These are phyloP conservation scores for Geranium brycei DNA, from an alignment of 345 rosid genomes.

Conservation along the genomic window DNA sequence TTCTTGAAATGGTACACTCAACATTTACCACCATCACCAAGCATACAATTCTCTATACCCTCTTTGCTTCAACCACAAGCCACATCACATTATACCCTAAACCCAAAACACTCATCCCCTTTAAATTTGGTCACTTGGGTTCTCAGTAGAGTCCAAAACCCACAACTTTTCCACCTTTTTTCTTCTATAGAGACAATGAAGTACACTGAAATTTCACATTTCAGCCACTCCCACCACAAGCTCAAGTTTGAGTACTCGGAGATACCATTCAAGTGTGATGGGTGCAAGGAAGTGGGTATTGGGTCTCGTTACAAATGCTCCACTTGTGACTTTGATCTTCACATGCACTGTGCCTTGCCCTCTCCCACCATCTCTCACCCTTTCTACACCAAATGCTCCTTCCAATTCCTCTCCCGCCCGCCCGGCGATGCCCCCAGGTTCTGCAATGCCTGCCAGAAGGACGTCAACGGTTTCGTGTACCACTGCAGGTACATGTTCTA, in stretches of 20 bases:
- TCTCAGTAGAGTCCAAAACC: constrained; percentile 1
- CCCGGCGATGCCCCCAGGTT: constrained; percentile 48
- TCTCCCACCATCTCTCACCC: constrained; percentile 41
- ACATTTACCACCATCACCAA: constrained; percentile 26
- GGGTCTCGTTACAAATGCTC: constrained; percentile 70
- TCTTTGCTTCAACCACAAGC: constrained; percentile 15
- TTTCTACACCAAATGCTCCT: constrained; percentile 80
- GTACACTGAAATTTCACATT: constrained; percentile 58
- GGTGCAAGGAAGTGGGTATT: constrained; percentile 85
- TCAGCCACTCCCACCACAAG: constrained; percentile 65
- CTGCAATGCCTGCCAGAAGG: constrained; percentile 81
- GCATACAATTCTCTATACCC: constrained; percentile 27
- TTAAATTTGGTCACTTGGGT: constrained; percentile 1
- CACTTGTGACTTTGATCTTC: constrained; percentile 66
- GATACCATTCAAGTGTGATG: constrained; percentile 81
- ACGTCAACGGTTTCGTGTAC: constrained; percentile 59
- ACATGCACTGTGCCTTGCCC: constrained; percentile 64
- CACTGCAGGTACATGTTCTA: constrained; percentile 30
- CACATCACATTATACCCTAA: constrained; percentile 2
- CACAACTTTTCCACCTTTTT: too few relatives aligned
- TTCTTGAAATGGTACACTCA: constrained; percentile 16
- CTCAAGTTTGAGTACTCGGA: constrained; percentile 51
- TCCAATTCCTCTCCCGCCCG: constrained; percentile 49
- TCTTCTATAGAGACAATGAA: constrained; percentile 28
- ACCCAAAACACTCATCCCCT: neutral